These are phyloP conservation scores for Gracilaria domingensis DNA, from an alignment of 23 red algal species.

Conservation along the genomic window DNA sequence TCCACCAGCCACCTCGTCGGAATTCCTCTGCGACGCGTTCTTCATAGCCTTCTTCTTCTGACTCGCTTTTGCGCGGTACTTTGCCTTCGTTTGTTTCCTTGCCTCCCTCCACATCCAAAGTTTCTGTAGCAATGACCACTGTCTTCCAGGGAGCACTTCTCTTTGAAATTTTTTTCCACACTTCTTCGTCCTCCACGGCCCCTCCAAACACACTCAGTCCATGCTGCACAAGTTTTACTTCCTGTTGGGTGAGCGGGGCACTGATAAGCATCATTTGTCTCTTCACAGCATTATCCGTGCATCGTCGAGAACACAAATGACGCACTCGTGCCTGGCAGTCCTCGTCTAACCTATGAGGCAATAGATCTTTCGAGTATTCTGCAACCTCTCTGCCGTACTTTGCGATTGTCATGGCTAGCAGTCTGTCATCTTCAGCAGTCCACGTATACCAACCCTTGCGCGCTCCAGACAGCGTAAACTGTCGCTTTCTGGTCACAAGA, in stretches of 20 bases:
- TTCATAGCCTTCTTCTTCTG: slow-evolving; percentile 42
- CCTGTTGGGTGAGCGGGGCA: slow-evolving; percentile 30
- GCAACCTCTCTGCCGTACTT: slow-evolving; percentile 54
- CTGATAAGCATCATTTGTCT: slow-evolving; percentile 53
- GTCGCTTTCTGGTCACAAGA: slow-evolving; percentile 24
- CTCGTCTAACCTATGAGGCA: slow-evolving; percentile 55
- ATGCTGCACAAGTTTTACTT: slow-evolving; percentile 26
- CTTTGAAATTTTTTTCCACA: slow-evolving; percentile 66
- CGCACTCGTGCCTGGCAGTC: slow-evolving; percentile 53
- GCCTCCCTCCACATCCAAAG: slow-evolving; percentile 65
- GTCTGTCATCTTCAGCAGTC: slow-evolving; percentile 53
- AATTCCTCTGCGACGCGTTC: neutral
- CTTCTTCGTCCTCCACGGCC: slow-evolving; percentile 7
- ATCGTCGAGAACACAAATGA: slow-evolving; percentile 63
- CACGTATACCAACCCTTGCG: slow-evolving; percentile 44
- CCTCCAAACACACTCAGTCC: slow-evolving; percentile 35
- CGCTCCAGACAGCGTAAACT: slow-evolving; percentile 5
- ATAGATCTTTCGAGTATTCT: slow-evolving; percentile 51
- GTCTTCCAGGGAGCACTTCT: slow-evolving; percentile 50
- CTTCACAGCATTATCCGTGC: slow-evolving; percentile 70
- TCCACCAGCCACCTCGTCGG: neutral
- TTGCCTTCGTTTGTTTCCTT: slow-evolving; percentile 46
- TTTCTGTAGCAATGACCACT: slow-evolving; percentile 59
- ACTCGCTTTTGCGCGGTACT: slow-evolving; percentile 45
- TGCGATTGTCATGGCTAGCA: slow-evolving; percentile 59